Percentiles rank a stretch among this genome's conserved stretches.
Evolutionary conservation across 1,284 basidiomycete species (phyloP).

Genomic region (Psilocybe mexicana): DNA sequence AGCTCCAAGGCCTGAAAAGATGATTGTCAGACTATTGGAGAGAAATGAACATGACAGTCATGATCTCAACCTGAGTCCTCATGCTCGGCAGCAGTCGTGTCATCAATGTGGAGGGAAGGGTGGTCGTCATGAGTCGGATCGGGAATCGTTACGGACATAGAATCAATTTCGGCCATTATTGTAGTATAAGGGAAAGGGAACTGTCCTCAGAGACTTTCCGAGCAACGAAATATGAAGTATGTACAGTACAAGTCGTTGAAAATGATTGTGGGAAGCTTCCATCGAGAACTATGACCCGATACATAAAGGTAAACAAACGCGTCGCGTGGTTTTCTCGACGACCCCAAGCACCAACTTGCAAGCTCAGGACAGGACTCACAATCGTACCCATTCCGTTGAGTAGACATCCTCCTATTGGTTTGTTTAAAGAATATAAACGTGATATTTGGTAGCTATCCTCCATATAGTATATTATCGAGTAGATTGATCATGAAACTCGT

Average conservation of each 20-base stretch:
- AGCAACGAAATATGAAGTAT: neutral
- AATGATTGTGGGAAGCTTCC: constrained; percentile 25
- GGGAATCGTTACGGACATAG: constrained; percentile 1
- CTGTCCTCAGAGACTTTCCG: constrained; percentile 3
- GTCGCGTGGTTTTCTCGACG: constrained; percentile 19
- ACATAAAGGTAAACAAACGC: constrained; percentile 33
- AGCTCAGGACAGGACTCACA: too few relatives aligned
- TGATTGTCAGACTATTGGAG: neutral
- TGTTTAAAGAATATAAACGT: too few relatives aligned
- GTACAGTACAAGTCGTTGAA: constrained; percentile 10
- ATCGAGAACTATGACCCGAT: constrained; percentile 6
- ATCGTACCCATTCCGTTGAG: too few relatives aligned
- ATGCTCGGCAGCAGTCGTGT: constrained; percentile 46
- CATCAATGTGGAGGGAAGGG: constrained; percentile 7
- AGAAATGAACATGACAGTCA: constrained; percentile 8
- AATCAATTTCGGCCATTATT: constrained; percentile 17
- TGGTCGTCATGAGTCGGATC: constrained; percentile 8
- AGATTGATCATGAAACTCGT: neutral
- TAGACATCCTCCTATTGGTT: too few relatives aligned
- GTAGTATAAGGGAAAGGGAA: constrained; percentile 5
- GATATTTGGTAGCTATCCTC: too few relatives aligned
- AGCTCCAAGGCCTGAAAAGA: neutral
- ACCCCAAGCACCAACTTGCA: too few relatives aligned
- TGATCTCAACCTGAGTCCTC: constrained; percentile 42
- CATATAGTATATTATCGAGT: too few relatives aligned